Percentiles rank a stretch among this genome's conserved stretches.
phyloP scores from a whole-genome alignment of 495 filamentous ascomycete genomes.

The Jackrogersella minutella region DNA sequence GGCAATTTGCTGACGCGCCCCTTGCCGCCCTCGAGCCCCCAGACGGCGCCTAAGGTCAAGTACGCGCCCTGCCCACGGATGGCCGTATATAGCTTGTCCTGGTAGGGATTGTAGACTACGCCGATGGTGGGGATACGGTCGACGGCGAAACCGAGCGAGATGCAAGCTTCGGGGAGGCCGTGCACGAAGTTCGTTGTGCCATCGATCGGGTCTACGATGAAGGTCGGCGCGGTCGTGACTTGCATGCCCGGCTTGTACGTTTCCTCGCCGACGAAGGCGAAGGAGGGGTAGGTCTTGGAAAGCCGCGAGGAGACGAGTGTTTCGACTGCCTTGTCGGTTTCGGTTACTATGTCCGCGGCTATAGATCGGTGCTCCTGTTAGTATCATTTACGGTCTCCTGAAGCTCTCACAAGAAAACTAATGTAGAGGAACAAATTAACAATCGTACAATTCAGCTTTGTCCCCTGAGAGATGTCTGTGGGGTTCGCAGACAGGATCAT shows the following conservation, averaged over 20 bases:
- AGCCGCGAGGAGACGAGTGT: constrained; percentile 73
- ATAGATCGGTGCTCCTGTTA: not conserved
- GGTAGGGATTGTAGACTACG: constrained; percentile 86
- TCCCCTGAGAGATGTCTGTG: constrained; percentile 65
- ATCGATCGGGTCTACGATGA: constrained; percentile 90
- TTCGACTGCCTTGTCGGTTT: constrained; percentile 86
- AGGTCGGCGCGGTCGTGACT: constrained; percentile 77
- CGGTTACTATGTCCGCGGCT: constrained; percentile 87
- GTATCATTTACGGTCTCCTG: not conserved
- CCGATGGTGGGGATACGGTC: constrained; percentile 71
- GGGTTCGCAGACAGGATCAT: constrained; percentile 84
- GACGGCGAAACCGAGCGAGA: constrained; percentile 80
- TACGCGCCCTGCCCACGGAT: constrained; percentile 75
- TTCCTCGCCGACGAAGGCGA: constrained; percentile 83
- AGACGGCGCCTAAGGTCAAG: constrained; percentile 53
- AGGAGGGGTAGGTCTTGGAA: constrained; percentile 68
- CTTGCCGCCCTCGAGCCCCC: constrained; percentile 38
- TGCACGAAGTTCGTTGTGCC: constrained; percentile 92
- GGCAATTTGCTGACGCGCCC: constrained; percentile 52
- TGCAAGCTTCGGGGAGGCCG: constrained; percentile 77
- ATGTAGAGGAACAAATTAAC: constrained; percentile 26
- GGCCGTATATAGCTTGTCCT: constrained; percentile 71
- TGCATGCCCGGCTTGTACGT: constrained; percentile 74
- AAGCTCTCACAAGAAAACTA: not conserved
- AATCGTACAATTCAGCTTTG: constrained; percentile 83